Base-by-base conservation (phyloP, 139 green algal genomes). In the Auxenochlorella pyrenoidosa region DNA sequence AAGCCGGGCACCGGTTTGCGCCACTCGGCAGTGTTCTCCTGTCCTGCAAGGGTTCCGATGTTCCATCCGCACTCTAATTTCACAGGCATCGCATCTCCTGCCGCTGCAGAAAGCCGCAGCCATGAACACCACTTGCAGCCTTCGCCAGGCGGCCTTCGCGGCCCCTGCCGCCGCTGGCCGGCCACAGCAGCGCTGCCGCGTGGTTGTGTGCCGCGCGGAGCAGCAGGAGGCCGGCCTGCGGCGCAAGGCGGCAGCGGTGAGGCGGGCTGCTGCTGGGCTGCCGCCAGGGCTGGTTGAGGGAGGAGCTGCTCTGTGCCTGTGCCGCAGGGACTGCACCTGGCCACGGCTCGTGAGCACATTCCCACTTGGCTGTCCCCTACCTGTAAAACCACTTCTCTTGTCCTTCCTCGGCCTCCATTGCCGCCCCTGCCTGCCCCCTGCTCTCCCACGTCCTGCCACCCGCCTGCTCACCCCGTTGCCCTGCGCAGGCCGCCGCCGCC, bases 401-500 rank as follows among this genome's bases (percentile, higher is more conserved):
- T 12, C 60, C 22, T n/a, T n/a, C 24, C 24, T 68, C 60, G 12
- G 60, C 22, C 60, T 28, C 63, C 63, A 71, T 36, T 26, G 54
- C 30, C 26, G 13, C 28, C 28, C 1, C 5, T 13, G 26, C n/a
- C 34, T 32, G n/a, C 63, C 28, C 63, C 36, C 5, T 71, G 63
- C 63, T 36, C 28, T 71, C 28, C 28, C 63, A n/a, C 36, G 21
- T 10, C 72, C 12, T 79, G 19, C n/a, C 19, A 16, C 36, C 34
- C 30, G 22, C 2, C 43, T 66, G 24, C 43, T 21, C 51, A 8
- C 51, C 34, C 19, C 51, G 5, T 54, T 43, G 51, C 78, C 30
- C 32, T 38, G 16, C 47, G 73, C 75, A 86, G 84, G 86, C 90
- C 13, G 88, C 79, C 36, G 90, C 92, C 43, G 93, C 93, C 16